Base-by-base conservation (phyloP, 1,284 basidiomycete species). In the Phaffia rhodozyma region DNA sequence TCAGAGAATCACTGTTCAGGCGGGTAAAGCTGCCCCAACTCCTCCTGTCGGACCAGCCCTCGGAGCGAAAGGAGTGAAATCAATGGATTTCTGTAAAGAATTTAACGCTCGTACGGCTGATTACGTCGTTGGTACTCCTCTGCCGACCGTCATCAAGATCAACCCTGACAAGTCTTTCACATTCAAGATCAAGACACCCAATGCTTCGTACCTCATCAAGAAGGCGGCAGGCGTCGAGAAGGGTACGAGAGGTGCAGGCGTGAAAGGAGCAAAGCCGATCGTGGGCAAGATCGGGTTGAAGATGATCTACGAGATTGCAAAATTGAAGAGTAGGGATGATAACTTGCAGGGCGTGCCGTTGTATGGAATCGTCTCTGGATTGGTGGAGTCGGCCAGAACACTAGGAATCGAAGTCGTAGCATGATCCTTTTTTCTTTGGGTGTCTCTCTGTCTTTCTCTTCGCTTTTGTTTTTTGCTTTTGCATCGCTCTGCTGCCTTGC, bases 251-350 rank as follows among this genome's bases (percentile, higher is more conserved):
- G 84, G 84, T 71, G 85, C 86, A 59, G 89, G 87, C 27, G 21
- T 34, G 30, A 65, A 65, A 51, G 63, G 63, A 23, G 27, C 34
- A 34, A 62, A 62, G 52, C 30, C 85, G 73, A 77, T 81, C 66
- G 79, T 82, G 66, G 91, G 89, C 57, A 91, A 86, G 32, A 82
- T 99, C 71, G 89, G 84, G 69, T 81, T 98, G 72, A 99, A 99
- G 80, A 93, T 97, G 78, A 83, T 98, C 72, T 98, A 96, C 77
- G 96, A 98, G 80, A 97, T 99, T 73, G 92, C 96, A 49, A 96
- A 90, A 81, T 89, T 98, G 75, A 99, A 99, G 80, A 83, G 85
- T 67, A 84, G 82, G 70, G 96, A 98, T 77, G 86, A 87, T 64
- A 87, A 89, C 74, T 78, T 94, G 79, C 86, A 84, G 78, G 86